A percentile compares a stretch with the other conserved stretches of the same genome.
phyloP scores from a whole-genome alignment of 176 grass and related monocot genomes.

The Raddia guianensis region DNA sequence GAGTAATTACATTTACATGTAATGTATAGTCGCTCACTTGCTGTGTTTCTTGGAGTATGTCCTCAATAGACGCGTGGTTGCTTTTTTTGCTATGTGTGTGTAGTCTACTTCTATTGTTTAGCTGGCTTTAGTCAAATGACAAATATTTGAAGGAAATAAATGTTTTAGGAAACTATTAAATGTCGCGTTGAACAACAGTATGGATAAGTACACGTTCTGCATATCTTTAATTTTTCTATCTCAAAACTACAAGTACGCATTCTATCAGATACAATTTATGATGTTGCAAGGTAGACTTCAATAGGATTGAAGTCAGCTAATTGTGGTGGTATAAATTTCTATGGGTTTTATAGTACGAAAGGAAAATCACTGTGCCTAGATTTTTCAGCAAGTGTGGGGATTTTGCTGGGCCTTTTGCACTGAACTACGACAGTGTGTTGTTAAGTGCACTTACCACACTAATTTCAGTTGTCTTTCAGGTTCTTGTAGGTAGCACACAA shows the following conservation, averaged over 20 bases:
- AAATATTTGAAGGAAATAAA: neutral
- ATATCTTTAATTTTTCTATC: no score
- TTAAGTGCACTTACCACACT: neutral
- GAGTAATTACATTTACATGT: neutral
- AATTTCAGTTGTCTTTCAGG: slow-evolving; percentile 1
- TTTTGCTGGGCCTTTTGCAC: neutral
- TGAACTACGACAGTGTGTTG: neutral
- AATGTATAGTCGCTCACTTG: neutral
- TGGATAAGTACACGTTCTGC: no score
- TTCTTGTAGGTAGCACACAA: neutral
- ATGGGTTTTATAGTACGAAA: neutral
- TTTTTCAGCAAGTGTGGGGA: neutral
- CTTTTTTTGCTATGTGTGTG: neutral
- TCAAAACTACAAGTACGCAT: no score
- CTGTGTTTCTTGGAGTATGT: neutral
- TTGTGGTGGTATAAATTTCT: neutral
- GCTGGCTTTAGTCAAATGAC: neutral
- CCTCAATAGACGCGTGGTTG: neutral
- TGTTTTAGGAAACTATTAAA: neutral
- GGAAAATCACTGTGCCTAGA: neutral
- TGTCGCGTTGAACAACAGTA: no score
- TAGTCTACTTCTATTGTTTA: neutral
- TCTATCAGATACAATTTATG: neutral
- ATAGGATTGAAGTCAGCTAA: neutral
- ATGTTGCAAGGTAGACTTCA: neutral